phyloP scores from a whole-genome alignment of 2,329 filamentous ascomycete genomes.

The Colletotrichum navitas region DNA sequence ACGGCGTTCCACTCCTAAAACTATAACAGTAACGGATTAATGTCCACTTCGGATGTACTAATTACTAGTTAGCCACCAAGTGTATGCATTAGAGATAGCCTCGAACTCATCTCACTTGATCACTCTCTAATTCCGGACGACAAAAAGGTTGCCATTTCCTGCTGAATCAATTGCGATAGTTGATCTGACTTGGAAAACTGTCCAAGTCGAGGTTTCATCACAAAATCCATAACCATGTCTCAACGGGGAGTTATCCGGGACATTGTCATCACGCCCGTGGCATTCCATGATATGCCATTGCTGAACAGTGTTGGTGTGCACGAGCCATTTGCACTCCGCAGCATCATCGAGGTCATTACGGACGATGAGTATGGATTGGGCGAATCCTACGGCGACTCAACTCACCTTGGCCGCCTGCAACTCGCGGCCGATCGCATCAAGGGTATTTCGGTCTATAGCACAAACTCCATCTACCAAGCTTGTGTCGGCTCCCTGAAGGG shows the following conservation, averaged over 20 bases:
- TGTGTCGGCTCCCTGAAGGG: conserved; percentile 78
- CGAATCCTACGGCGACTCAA: conserved; percentile 57
- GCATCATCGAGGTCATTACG: conserved; percentile 55
- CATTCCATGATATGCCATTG: conserved; percentile 59
- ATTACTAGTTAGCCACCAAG: not conserved
- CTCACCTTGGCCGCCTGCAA: conserved; percentile 52
- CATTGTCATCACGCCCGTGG: conserved; percentile 57
- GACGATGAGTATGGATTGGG: conserved; percentile 54
- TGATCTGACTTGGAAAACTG: not conserved
- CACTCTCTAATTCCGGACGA: not conserved
- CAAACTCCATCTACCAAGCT: conserved; percentile 85
- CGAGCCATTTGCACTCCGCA: conserved; percentile 57
- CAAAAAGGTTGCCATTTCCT: not conserved
- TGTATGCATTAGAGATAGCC: too few relatives aligned
- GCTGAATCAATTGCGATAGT: too few relatives aligned
- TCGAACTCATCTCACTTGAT: not conserved
- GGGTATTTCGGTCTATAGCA: conserved; percentile 63
- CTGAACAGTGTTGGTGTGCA: conserved; percentile 59
- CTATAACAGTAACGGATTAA: not conserved
- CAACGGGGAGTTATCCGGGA: conserved; percentile 50
- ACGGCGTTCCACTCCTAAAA: not conserved
- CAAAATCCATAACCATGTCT: conserved; percentile 44
- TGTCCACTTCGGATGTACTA: not conserved
- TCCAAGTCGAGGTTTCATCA: not conserved
- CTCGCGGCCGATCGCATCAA: conserved; percentile 48